Conservation (phyloP, 805 yeast species). For the Yamadazyma laniorum region DNA sequence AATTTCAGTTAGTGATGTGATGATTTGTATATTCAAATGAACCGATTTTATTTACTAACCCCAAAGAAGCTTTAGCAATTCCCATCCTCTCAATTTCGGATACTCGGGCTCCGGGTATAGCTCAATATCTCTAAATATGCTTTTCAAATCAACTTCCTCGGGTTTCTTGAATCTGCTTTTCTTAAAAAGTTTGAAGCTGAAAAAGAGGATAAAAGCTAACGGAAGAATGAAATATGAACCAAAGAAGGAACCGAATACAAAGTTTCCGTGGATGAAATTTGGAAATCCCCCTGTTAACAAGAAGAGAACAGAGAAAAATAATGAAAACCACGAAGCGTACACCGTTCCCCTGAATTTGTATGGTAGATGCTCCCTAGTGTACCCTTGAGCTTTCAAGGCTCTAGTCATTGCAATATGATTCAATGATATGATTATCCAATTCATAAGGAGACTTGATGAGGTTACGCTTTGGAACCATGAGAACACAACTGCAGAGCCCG, state of each 20-base stretch:
- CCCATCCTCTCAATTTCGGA: constrained; percentile 21
- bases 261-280: constrained; percentile 53
- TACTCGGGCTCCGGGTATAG: constrained; percentile 29
- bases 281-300: constrained; percentile 67
- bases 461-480: constrained; percentile 57
- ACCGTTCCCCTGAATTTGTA: constrained; percentile 28
- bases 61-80: constrained; percentile 17
- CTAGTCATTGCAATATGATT: constrained; percentile 62
- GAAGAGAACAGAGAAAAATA: constrained; percentile 38
- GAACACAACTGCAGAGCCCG: constrained; percentile 59
- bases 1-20: no score
- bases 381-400: constrained; percentile 15
- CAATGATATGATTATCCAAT: constrained; percentile 54
- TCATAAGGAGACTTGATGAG: constrained; percentile 65
- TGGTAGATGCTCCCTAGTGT: constrained; percentile 21
- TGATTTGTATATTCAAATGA: not conserved
- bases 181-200: constrained; percentile 54
- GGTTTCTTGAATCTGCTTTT: constrained; percentile 26
- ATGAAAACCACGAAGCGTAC: constrained; percentile 28
- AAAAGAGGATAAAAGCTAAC: constrained; percentile 48
- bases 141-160: constrained; percentile 30
- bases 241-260: constrained; percentile 55
- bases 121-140: constrained; percentile 24
- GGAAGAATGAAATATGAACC: constrained; percentile 74
- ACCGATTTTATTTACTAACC: not conserved